phyloP scores from a whole-genome alignment of 768 basidiomycete genomes.

The Mycena galopus region DNA sequence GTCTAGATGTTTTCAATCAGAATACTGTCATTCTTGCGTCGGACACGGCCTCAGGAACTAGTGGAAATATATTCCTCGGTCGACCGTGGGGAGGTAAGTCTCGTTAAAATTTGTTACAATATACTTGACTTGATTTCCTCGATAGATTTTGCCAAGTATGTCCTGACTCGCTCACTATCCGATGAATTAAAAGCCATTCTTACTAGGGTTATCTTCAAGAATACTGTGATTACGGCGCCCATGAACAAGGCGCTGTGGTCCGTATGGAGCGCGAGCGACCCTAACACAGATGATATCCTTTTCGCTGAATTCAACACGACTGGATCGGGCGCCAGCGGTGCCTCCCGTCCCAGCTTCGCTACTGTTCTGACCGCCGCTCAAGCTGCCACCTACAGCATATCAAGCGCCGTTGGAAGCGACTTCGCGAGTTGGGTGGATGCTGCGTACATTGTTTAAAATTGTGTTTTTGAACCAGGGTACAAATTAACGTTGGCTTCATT shows the following conservation, averaged over 20 bases:
- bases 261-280: constrained; percentile 54
- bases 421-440: constrained; percentile 61
- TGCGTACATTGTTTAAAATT: constrained; percentile 52
- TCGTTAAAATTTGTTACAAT: background rate
- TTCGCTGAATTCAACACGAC: constrained; percentile 62
- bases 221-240: constrained; percentile 56
- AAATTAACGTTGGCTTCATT: too few species aligned
- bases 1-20: constrained; percentile 57
- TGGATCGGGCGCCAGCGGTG: constrained; percentile 53
- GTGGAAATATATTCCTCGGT: constrained; percentile 57
- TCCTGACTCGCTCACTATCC: background rate
- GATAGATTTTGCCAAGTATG: constrained; percentile 59
- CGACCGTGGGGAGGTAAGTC: constrained; percentile 60
- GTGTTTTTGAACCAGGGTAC: too few species aligned
- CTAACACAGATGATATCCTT: constrained; percentile 57
- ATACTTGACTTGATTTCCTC: background rate
- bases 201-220: constrained; percentile 65
- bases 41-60: constrained; percentile 52
- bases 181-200: background rate
- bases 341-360: constrained; percentile 55
- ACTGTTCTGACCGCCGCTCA: constrained; percentile 52
- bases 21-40: constrained; percentile 59
- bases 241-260: constrained; percentile 62
- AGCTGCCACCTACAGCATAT: constrained; percentile 54
- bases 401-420: constrained; percentile 61